phyloP scores from a whole-genome alignment of 306 rosid genomes.

The Styphnolobium japonicum region DNA sequence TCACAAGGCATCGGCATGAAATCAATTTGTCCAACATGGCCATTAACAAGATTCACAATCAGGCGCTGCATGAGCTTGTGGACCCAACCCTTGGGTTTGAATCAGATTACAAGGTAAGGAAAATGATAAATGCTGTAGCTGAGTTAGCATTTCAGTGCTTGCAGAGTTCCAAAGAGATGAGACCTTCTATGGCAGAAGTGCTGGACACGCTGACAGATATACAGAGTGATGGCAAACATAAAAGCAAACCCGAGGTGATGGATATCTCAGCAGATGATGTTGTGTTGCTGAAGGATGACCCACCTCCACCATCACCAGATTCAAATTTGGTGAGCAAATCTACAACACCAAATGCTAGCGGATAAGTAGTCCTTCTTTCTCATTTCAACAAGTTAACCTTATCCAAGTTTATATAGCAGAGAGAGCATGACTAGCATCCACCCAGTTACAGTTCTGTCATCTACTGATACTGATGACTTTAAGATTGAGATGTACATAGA shows the following conservation, averaged over 20 bases:
- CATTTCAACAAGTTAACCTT: conserved; percentile 3
- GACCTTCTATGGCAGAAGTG: conserved; percentile 75
- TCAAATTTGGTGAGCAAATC: conserved; percentile 36
- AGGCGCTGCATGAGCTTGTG: conserved; percentile 60
- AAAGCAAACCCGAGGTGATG: conserved; percentile 47
- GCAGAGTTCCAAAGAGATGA: conserved; percentile 57
- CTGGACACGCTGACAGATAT: conserved; percentile 44
- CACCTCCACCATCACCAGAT: conserved; percentile 58
- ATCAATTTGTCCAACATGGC: conserved; percentile 85
- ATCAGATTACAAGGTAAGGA: conserved; percentile 47
- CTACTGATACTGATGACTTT: not conserved
- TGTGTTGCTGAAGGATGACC: conserved; percentile 44
- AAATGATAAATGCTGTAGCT: conserved; percentile 63
- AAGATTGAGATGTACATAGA: conserved; percentile 40
- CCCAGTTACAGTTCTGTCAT: conserved; percentile 1
- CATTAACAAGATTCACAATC: conserved; percentile 62
- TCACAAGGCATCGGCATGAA: conserved; percentile 77
- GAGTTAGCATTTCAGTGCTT: conserved; percentile 84
- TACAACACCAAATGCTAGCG: conserved; percentile 54
- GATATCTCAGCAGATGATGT: conserved; percentile 45
- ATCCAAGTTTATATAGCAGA: not conserved
- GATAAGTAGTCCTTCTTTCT: conserved; percentile 21
- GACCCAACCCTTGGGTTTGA: conserved; percentile 63
- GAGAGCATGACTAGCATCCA: not conserved
- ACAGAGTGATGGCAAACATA: conserved; percentile 36